A percentile compares a stretch with the other conserved stretches of the same genome.
These are phyloP conservation scores for Veloboletus limbatus DNA, from an alignment of 1,284 basidiomycete species.

Conservation along the genomic window DNA sequence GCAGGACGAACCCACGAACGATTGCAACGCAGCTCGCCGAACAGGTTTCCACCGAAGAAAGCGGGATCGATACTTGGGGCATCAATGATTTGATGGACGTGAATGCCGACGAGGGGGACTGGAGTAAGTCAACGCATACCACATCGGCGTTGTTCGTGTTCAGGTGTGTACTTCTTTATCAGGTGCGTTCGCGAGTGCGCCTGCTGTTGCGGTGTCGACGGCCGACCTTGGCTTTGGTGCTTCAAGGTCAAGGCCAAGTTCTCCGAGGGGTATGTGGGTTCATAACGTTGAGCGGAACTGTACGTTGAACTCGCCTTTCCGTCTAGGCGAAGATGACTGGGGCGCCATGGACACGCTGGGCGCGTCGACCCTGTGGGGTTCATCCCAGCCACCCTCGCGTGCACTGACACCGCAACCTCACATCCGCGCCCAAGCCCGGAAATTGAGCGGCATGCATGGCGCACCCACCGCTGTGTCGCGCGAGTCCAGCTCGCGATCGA, in stretches of 20 bases:
- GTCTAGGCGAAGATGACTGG: conserved; percentile 24
- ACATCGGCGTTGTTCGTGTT: background rate
- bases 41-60: conserved; percentile 49
- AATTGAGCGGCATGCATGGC: background rate
- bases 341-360: conserved; percentile 14
- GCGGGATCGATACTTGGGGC: conserved; percentile 61
- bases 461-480: conserved; percentile 15
- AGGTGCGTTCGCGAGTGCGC: conserved; percentile 85
- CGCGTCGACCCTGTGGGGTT: conserved; percentile 16
- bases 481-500: conserved; percentile 22
- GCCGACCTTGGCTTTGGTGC: conserved; percentile 22
- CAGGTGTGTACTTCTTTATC: background rate
- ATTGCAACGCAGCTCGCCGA: conserved; percentile 57
- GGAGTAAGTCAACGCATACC: conserved; percentile 61
- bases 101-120: conserved; percentile 87
- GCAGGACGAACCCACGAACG: conserved; percentile 41
- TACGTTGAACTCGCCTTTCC: background rate
- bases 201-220: conserved; percentile 32
- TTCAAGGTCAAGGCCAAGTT: conserved; percentile 13
- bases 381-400: conserved; percentile 17
- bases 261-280: conserved; percentile 16
- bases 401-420: conserved; percentile 21
- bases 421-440: conserved; percentile 9
- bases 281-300: background rate
- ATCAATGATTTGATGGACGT: conserved; percentile 85